A percentile compares a stretch with the other conserved stretches of the same genome.
phyloP scores from a whole-genome alignment of 1,284 basidiomycete genomes.

The Sphaerobolus stellatus region DNA sequence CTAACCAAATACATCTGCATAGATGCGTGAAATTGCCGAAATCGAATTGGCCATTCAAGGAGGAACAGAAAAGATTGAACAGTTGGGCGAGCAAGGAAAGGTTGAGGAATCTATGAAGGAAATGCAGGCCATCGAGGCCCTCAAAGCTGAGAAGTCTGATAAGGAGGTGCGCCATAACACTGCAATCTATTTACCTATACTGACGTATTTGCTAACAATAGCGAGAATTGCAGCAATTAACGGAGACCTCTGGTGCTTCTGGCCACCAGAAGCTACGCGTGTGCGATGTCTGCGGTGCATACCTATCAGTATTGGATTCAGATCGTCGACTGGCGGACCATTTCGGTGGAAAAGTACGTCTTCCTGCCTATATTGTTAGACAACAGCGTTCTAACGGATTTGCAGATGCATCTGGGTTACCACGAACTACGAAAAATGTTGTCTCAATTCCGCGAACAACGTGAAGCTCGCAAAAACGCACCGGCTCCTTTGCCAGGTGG shows the following conservation, averaged over 20 bases:
- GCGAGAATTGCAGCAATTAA: constrained; percentile 93
- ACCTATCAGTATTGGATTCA: constrained; percentile 95
- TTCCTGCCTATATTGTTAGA: constrained; percentile 2
- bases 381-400: constrained; percentile 18
- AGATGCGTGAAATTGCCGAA: constrained; percentile 99
- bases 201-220: constrained; percentile 36
- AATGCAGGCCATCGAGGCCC: constrained; percentile 94
- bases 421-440: constrained; percentile 96
- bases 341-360: constrained; percentile 94
- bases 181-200: neutral
- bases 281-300: constrained; percentile 99
- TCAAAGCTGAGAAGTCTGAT: constrained; percentile 94
- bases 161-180: constrained; percentile 71
- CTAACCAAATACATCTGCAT: constrained; percentile 1
- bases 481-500: constrained; percentile 39
- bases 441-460: constrained; percentile 81
- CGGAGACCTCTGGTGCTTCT: constrained; percentile 97
- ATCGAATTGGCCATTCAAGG: constrained; percentile 98
- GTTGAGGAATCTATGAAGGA: constrained; percentile 98
- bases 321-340: constrained; percentile 99
- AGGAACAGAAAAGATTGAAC: constrained; percentile 97
- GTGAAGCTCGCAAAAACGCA: constrained; percentile 75
- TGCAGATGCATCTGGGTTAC: constrained; percentile 99
- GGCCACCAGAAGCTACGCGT: constrained; percentile 99
- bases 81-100: constrained; percentile 93